Conservation (phyloP, 768 basidiomycete species). For the Tulasnella sp. region DNA sequence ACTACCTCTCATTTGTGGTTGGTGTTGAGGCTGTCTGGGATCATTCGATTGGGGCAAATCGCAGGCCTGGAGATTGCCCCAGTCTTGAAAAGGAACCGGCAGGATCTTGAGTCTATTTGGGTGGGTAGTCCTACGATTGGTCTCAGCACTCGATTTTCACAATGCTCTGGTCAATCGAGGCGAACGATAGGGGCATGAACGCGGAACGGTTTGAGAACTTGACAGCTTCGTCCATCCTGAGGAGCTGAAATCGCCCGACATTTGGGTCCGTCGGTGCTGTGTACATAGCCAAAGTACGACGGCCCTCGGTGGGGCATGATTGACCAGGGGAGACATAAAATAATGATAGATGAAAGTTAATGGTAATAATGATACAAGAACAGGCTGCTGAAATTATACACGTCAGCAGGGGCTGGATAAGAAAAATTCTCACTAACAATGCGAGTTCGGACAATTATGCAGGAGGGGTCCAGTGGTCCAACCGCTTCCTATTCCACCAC, state of each 20-base stretch:
- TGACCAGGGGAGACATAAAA: neutral
- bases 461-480: conserved; percentile 40
- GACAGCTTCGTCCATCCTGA: no score
- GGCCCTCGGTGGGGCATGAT: neutral
- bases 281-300: neutral
- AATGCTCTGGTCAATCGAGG: no score
- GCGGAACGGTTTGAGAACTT: no score
- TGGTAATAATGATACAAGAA: neutral
- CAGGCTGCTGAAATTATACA: neutral
- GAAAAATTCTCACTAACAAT: neutral
- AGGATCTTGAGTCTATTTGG: no score
- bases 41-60: no score
- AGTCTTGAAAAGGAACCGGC: no score
- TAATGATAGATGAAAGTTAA: neutral
- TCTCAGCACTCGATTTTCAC: no score
- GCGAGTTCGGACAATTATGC: neutral
- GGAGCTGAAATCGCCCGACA: neutral
- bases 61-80: no score
- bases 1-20: no score
- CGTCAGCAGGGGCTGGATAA: neutral
- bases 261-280: neutral
- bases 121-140: no score
- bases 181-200: no score
- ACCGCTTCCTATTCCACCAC: conserved; percentile 48
- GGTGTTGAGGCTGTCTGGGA: no score